phyloP scores from a whole-genome alignment of 306 rosid species.

The Morella rubra region DNA sequence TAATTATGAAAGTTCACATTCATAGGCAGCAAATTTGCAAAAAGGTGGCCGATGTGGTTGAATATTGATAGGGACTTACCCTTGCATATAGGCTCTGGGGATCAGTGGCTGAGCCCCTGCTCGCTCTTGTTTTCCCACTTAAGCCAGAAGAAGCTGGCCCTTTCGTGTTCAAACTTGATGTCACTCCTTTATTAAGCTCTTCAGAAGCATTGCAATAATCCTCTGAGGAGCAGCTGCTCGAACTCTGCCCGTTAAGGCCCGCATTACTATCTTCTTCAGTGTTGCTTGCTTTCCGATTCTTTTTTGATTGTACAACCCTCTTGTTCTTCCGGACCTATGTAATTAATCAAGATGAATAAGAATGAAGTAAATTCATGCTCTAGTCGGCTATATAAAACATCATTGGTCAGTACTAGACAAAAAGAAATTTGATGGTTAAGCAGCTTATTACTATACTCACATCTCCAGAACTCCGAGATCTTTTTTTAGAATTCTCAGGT shows the following conservation, averaged over 20 bases:
- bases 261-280: slow-evolving; percentile 44
- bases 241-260: slow-evolving; percentile 45
- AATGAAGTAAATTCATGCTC: not conserved
- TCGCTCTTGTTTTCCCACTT: slow-evolving; percentile 52
- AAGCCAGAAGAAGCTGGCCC: slow-evolving; percentile 22
- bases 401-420: too few relatives aligned
- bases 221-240: slow-evolving; percentile 63
- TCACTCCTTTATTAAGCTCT: slow-evolving; percentile 46
- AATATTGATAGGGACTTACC: slow-evolving; percentile 39
- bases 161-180: slow-evolving; percentile 44
- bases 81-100: slow-evolving; percentile 88
- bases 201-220: slow-evolving; percentile 58
- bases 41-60: not conserved
- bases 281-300: slow-evolving; percentile 48
- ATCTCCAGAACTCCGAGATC: slow-evolving; percentile 44
- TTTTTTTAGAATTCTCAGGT: slow-evolving; percentile 40
- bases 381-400: not conserved
- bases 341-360: not conserved
- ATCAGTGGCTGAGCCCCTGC: slow-evolving; percentile 69
- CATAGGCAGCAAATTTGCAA: not conserved
- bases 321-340: slow-evolving; percentile 35
- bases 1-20: slow-evolving; percentile 17
- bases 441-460: slow-evolving; percentile 33
- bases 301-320: slow-evolving; percentile 47
- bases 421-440: too few relatives aligned